Base-by-base conservation (phyloP, 2,329 filamentous ascomycete species). In the Arthrobotrys musiformis region DNA sequence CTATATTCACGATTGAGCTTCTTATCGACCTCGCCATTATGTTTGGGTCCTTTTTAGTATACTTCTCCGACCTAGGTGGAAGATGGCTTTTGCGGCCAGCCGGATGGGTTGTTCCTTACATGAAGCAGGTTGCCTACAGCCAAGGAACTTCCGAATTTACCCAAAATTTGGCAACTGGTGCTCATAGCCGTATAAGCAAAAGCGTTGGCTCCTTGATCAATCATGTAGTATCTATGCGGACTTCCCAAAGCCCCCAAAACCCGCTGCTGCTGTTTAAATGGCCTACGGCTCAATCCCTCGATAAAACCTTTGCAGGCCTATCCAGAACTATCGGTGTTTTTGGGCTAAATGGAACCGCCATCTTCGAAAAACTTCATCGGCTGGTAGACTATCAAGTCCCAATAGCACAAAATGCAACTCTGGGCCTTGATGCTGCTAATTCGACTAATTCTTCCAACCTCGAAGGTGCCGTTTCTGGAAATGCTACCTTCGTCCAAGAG, bases 1-100 rank as follows among this genome's bases (percentile, higher is more conserved):
- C 79, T 22, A 80, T 79, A 17, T 81, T 80, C 58, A 75, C 69
- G 44, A 80, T 80, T 2, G 79, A 81, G 50, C 78, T 81, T 22
- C 66, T 81, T 17, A 79, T 81, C 4, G 80, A 81, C 28, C 79
- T 79, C 56, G 75, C 76, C 2, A 80, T 79, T 13, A 79, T 79
- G 70, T 69, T 80, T 24, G 63, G 78, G 11, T 81, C 80, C 40
- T 79, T 79, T 30, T 61, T 80, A 15, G 69, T 81, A 33, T 76
- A 80, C 48, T 42, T 80, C 19, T 68, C 75, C n/a, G 80, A 81
- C 40, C 52, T 79, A 9, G 42, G 70, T 30, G 70, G 69, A 26
- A 68, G 79, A 61, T 79, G 68, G 19, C 40, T 81, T 44, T 69
- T 78, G 15, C 75, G 44, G 15, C 79, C 78, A 13, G 61, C 79